Conservation (phyloP, 225 moss, liverwort and hornwort species). For the Pseudoscleropodium purum region DNA sequence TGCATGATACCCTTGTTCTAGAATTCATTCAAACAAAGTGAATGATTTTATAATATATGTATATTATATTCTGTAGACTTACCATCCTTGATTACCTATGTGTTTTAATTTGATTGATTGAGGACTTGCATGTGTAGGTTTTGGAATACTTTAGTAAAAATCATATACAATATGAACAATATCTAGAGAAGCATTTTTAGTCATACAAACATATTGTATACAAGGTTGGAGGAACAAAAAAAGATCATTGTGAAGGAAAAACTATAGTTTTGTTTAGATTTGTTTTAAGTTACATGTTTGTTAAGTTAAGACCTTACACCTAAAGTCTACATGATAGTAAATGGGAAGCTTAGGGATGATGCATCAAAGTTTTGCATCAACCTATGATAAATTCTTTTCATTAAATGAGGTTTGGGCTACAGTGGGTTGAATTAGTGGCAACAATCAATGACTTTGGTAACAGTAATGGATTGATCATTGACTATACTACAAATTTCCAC, state of each 20-base stretch:
- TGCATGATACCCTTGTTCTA: background rate
- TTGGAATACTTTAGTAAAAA: background rate
- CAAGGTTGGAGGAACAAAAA: too few relatives aligned
- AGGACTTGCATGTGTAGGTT: background rate
- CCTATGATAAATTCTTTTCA: background rate
- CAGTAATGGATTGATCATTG: accelerated
- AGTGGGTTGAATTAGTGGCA: background rate
- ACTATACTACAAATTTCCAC: background rate
- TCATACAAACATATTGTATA: too few relatives aligned
- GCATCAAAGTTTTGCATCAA: background rate
- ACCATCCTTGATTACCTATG: accelerated
- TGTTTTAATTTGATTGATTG: background rate
- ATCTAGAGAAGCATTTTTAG: too few relatives aligned
- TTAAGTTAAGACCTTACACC: background rate
- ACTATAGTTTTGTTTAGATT: background rate
- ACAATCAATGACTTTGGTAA: background rate
- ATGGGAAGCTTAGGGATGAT: too few relatives aligned
- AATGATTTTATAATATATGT: background rate
- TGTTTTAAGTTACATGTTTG: accelerated
- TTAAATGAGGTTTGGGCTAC: background rate
- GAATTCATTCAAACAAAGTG: background rate
- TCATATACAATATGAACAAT: background rate
- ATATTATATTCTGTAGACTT: accelerated
- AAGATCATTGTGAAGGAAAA: too few relatives aligned
- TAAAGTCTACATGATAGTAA: background rate